Percentiles rank a stretch among this genome's conserved stretches.
Conservation (phyloP, 2,329 filamentous ascomycete genomes). For the Amphichorda felina region DNA sequence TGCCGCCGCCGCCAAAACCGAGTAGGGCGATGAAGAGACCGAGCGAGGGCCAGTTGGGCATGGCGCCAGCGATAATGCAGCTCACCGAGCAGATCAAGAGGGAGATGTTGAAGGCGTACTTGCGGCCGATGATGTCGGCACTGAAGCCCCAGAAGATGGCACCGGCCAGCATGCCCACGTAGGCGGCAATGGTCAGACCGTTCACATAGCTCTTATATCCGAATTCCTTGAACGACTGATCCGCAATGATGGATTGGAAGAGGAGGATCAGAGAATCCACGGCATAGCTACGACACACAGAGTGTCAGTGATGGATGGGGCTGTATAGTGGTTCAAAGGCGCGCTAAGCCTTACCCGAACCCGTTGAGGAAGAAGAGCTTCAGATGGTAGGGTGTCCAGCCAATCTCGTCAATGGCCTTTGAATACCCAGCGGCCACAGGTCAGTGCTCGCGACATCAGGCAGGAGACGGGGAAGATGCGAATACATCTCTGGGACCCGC, state of each 20-base stretch:
- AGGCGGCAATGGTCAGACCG: constrained; percentile 50
- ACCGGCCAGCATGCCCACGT: constrained; percentile 40
- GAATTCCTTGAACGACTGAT: constrained; percentile 47
- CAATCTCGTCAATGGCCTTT: constrained; percentile 44
- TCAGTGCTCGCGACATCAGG: not conserved
- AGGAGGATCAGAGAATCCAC: constrained; percentile 34
- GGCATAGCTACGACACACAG: constrained; percentile 21
- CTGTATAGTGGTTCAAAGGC: not conserved
- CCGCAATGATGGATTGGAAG: constrained; percentile 51
- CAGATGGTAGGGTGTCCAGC: constrained; percentile 45
- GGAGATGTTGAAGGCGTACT: constrained; percentile 56
- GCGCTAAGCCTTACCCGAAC: constrained; percentile 29
- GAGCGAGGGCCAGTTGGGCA: constrained; percentile 54
- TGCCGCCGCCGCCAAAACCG: constrained; percentile 47
- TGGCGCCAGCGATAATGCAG: constrained; percentile 50
- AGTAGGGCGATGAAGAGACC: constrained; percentile 51
- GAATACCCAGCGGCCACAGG: constrained; percentile 1
- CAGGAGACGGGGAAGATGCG: not conserved
- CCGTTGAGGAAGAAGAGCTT: constrained; percentile 52
- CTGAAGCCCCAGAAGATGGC: constrained; percentile 58
- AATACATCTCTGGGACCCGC: not conserved
- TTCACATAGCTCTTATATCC: constrained; percentile 37
- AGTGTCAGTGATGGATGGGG: not conserved
- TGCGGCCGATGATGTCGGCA: constrained; percentile 56
- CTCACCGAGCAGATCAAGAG: constrained; percentile 48